Base-by-base conservation (phyloP, 495 filamentous ascomycete species). In the Penicillium canariense region DNA sequence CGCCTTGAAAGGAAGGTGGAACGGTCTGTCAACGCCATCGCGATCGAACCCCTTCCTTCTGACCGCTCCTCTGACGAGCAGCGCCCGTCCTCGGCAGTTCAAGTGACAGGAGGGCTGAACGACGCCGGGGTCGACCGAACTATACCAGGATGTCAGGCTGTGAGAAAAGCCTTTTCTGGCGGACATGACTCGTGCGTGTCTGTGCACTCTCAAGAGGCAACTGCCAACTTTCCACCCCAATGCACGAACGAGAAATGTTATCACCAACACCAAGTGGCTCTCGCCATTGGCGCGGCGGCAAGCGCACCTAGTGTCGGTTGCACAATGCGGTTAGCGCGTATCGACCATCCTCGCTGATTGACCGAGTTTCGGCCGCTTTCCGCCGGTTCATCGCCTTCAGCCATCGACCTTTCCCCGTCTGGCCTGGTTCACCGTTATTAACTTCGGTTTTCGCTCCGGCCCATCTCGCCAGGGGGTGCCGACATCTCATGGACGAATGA, bases 271-370 rank as follows among this genome's bases (percentile, higher is more conserved):
- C n/a, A 17, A 42, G 12, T 15, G 6, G 20, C 17, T 17, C 30
- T 45, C 15, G 7, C 38, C 0, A 60, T 60, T 56, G 53, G 58
- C 18, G 11, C 38, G 22, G 4, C 6, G 20, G 20, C 9, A 11
- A 23, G 9, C n/a, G 38, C 22, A 25, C 20, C 38, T n/a, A n/a
- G 18, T 25, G 5, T 11, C 4, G 20, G n/a, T 7, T 8, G 20
- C 25, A n/a, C 14, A n/a, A 51, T 42, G 48, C 48, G 43, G 23
- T 35, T 60, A 52, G 58, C 52, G 48, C 30, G 52, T 55, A 20
- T 49, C 35, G 22, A 26, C 26, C 22, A 28, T 46, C 18, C n/a
- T 30, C 10, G 36, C n/a, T 56, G 49, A 50, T 56, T 61, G 54
- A 35, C 20, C 25, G 15, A 15, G 32, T 57, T 53, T 40, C 36